Percentiles rank a stretch among this genome's conserved stretches.
Conservation (phyloP, 441 rosid species). For the Arabidopsis lyrata region DNA sequence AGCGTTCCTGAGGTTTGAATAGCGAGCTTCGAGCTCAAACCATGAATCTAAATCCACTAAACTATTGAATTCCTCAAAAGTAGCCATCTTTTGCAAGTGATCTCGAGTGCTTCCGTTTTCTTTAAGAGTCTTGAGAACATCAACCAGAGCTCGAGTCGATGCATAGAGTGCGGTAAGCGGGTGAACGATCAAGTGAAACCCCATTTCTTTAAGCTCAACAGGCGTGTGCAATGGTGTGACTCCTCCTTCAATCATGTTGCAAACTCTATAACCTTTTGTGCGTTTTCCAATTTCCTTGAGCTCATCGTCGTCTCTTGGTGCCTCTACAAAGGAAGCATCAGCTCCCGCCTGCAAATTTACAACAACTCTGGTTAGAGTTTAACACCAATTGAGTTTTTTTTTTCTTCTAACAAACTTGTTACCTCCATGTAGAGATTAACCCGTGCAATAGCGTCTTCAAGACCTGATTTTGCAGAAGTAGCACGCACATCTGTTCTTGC, state of each 20-base stretch:
- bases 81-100: slow-evolving; percentile 38
- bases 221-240: slow-evolving; percentile 56
- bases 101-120: slow-evolving; percentile 39
- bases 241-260: slow-evolving; percentile 66
- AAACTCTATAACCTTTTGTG: slow-evolving; percentile 54
- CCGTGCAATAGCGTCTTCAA: slow-evolving; percentile 56
- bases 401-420: not conserved
- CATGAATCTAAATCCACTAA: slow-evolving; percentile 38
- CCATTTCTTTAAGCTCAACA: slow-evolving; percentile 58
- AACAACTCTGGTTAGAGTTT: not conserved
- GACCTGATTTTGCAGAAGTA: slow-evolving; percentile 52
- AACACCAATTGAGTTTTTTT: not conserved
- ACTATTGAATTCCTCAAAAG: slow-evolving; percentile 41
- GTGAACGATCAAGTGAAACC: slow-evolving; percentile 57
- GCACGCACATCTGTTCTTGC: slow-evolving; percentile 59
- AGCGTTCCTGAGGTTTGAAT: slow-evolving; percentile 46
- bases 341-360: slow-evolving; percentile 52
- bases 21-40: slow-evolving; percentile 38
- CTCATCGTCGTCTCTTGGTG: slow-evolving; percentile 56
- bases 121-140: slow-evolving; percentile 42
- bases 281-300: slow-evolving; percentile 51
- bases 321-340: slow-evolving; percentile 61
- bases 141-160: slow-evolving; percentile 38
- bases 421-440: slow-evolving; percentile 58
- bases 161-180: slow-evolving; percentile 47